These are phyloP conservation scores for Trametes sp. DNA, from an alignment of 1,284 basidiomycete genomes.

Conservation along the genomic window DNA sequence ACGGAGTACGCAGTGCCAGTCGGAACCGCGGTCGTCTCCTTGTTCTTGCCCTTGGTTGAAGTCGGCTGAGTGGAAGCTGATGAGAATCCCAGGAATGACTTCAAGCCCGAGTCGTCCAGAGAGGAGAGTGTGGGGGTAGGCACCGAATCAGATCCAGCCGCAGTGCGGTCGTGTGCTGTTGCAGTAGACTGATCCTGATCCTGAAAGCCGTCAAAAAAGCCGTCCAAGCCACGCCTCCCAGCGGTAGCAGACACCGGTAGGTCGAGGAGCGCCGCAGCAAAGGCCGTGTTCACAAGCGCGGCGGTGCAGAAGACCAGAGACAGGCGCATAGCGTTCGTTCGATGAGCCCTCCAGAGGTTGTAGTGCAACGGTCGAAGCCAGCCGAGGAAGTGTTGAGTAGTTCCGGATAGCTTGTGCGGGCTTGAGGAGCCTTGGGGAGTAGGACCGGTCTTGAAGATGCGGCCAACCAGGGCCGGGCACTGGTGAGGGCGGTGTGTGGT, in stretches of 20 bases:
- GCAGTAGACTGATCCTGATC: slow-evolving; percentile 8
- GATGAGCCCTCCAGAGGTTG: neutral
- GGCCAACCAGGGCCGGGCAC: slow-evolving; percentile 24
- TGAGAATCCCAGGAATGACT: slow-evolving; percentile 2
- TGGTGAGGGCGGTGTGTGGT: slow-evolving; percentile 9
- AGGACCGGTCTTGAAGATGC: slow-evolving; percentile 2
- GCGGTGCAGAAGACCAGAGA: slow-evolving; percentile 16
- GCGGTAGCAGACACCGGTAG: neutral
- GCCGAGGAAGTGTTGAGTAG: neutral
- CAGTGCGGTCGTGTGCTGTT: neutral
- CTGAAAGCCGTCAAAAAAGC: slow-evolving; percentile 19
- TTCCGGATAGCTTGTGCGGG: neutral
- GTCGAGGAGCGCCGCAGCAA: slow-evolving; percentile 10
- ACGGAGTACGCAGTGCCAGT: slow-evolving; percentile 27
- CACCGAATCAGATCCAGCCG: neutral
- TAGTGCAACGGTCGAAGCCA: neutral
- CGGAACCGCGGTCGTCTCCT: slow-evolving; percentile 8
- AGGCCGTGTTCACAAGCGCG: slow-evolving; percentile 13
- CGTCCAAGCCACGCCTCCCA: slow-evolving; percentile 17
- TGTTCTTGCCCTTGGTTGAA: slow-evolving; percentile 10
- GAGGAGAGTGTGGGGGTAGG: neutral
- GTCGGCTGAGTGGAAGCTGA: neutral
- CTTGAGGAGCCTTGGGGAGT: neutral
- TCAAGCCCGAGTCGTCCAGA: neutral
- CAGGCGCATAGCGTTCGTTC: slow-evolving; percentile 21